Evolutionary conservation across 345 rosid genomes (phyloP), one percentile per base, ranked within the genome.

Genomic region (Alliaria petiolata): DNA sequence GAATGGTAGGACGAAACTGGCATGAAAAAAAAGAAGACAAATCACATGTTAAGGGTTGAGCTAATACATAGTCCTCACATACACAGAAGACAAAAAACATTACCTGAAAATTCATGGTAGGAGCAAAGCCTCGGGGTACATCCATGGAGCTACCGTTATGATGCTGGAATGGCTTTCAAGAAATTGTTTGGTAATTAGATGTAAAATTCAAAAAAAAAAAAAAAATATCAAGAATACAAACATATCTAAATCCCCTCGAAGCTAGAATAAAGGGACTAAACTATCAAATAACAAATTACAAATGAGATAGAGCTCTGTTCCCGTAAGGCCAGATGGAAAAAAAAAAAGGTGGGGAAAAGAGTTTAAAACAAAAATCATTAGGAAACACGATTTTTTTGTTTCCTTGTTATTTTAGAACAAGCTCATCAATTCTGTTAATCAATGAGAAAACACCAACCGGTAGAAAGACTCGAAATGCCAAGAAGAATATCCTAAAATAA

Each of bases 51-150:
- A 43, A 25, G 63, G 56, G 52, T 45, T 57, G 56, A 71, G 63
- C 46, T 45, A 39, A 67, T 34, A 71, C 35, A 36, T 52, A 66
- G 62, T 60, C 52, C 33, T 62, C 65, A 66, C 28, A 78, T 60
- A 66, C 67, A 69, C 25, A 68, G 8, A 45, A n/a, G 33, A 55
- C 69, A 71, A 72, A 71, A 59, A 54, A 79, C 54, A 75, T 78
- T 89, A 93, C 98, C 78, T 86, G 96, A 76, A 77, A 78, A 47
- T 87, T 77, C 78, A 89, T 74, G n/a, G 91, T 80, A 2, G 87
- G 91, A 71, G 80, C 75, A 75, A 84, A 85, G 81, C 82, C 84
- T 60, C 81, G 86, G 69, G 87, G 76, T 72, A 80, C 81, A 82
- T 89, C 95, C 73, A 82, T 77, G 40, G 89, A 81, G 74, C 82